Percentiles rank a stretch among this genome's conserved stretches.
These are phyloP conservation scores for Curvularia eragrostidis DNA, from an alignment of 2,329 filamentous ascomycete species.

Conservation along the genomic window DNA sequence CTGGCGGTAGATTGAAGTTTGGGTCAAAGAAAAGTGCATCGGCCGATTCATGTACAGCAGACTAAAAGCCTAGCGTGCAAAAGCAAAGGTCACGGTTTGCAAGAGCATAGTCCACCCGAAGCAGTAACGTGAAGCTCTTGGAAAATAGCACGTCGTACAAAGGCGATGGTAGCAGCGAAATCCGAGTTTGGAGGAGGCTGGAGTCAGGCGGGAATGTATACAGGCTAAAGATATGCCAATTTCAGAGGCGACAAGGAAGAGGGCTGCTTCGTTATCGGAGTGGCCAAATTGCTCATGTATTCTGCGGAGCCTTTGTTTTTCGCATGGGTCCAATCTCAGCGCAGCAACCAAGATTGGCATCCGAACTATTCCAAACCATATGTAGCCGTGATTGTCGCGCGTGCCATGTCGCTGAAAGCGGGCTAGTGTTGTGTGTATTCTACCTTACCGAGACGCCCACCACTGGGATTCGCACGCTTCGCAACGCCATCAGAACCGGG, in stretches of 20 bases:
- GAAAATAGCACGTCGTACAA: conserved; percentile 2
- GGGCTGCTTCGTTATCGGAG: neutral
- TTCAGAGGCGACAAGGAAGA: neutral
- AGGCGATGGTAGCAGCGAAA: neutral
- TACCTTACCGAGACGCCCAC: neutral
- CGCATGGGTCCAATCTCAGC: neutral
- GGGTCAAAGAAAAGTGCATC: conserved; percentile 8
- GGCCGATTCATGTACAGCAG: conserved; percentile 8
- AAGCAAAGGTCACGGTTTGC: conserved; percentile 10
- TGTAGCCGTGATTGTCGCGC: conserved; percentile 2
- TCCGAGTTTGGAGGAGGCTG: neutral
- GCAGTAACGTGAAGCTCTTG: conserved; percentile 2
- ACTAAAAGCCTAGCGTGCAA: conserved; percentile 3
- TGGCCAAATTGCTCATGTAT: neutral
- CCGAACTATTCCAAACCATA: neutral
- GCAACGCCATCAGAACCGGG: conserved; percentile 2
- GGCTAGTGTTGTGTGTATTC: neutral
- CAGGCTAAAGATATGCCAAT: neutral
- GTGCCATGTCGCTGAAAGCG: neutral
- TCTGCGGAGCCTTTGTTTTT: neutral
- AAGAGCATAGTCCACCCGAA: conserved; percentile 15
- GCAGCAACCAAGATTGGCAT: neutral
- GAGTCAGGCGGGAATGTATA: neutral
- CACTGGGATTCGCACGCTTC: conserved; percentile 1
- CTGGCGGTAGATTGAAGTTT: conserved; percentile 3